Evolutionary conservation across 2,329 filamentous ascomycete species (phyloP), one percentile per base, ranked within the genome.

Genomic region (Fusarium albidum): DNA sequence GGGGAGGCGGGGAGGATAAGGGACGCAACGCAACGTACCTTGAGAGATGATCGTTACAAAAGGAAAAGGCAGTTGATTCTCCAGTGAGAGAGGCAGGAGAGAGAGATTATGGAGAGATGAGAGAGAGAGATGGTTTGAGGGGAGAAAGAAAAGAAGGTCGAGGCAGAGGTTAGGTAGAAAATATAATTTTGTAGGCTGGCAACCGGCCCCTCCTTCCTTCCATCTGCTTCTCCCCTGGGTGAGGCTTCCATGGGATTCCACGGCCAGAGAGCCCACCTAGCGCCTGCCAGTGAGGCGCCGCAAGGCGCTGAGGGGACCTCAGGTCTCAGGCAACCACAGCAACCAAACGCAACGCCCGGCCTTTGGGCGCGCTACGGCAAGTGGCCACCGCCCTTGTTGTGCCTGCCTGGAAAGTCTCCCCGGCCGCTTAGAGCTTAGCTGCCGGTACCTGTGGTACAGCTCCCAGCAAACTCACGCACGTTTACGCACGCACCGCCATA

Each of bases 181-280:
- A 71, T 72, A 72, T 62, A 62, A n/a, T n/a, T n/a, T n/a, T 62
- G 59, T 62, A 69, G 59, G 63, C 63, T 53, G 59, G 60, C 61
- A 51, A 47, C 29, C 41, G 58, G 65, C 65, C 65, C 65, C 65
- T 67, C 65, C 65, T 64, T 55, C 59, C 59, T 59, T 60, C 62
- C 52, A 62, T 63, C 33, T 62, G 54, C 14, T 66, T 66, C 65
- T 67, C 66, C 64, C 58, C 57, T 55, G 64, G 61, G 62, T 67
- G 68, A 71, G 71, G 74, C 72, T 77, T 77, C 75, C 75, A 77
- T 77, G 71, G 65, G 75, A 76, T 77, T 77, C 75, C 70, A 77
- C 71, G 74, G 69, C 65, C 68, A 59, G 51, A 59, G 50, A 59
- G 61, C 40, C 61, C 62, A 61, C 61, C 60, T 59, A 55, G 47